A percentile compares a stretch with the other conserved stretches of the same genome.
phyloP scores from a whole-genome alignment of 345 rosid genomes.

The Rhodomyrtus tomentosa region DNA sequence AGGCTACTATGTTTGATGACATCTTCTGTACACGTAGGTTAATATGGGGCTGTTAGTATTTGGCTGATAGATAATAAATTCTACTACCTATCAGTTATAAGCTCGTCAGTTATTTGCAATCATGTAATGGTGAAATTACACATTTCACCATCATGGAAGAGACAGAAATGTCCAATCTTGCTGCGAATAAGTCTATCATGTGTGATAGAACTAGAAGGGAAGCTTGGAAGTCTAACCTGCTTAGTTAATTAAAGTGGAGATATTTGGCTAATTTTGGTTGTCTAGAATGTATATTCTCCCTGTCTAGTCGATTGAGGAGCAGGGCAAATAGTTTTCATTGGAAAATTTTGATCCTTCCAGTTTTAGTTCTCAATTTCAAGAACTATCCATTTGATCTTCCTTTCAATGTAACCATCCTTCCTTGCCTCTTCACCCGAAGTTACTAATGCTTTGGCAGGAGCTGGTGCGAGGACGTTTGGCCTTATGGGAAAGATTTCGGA shows the following conservation, averaged over 20 bases:
- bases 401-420: not conserved
- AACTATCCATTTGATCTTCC: not conserved
- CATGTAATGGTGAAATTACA: not conserved
- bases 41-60: not conserved
- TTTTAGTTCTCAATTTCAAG: not conserved
- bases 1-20: not conserved
- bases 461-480: conserved; percentile 34
- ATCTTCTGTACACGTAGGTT: not conserved
- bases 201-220: not conserved
- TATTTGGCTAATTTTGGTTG: too few relatives aligned
- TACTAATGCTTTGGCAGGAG: not conserved
- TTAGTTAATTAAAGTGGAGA: not conserved
- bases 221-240: not conserved
- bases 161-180: not conserved
- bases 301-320: too few relatives aligned
- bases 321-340: not conserved
- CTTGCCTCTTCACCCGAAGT: not conserved
- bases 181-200: not conserved
- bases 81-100: not conserved
- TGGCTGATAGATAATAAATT: not conserved
- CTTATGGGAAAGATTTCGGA: conserved; percentile 55
- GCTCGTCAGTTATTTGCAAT: not conserved
- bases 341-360: not conserved
- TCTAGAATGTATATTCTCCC: too few relatives aligned
- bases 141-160: not conserved